phyloP scores from a whole-genome alignment of 768 basidiomycete species.

The Hericium alpestre region DNA sequence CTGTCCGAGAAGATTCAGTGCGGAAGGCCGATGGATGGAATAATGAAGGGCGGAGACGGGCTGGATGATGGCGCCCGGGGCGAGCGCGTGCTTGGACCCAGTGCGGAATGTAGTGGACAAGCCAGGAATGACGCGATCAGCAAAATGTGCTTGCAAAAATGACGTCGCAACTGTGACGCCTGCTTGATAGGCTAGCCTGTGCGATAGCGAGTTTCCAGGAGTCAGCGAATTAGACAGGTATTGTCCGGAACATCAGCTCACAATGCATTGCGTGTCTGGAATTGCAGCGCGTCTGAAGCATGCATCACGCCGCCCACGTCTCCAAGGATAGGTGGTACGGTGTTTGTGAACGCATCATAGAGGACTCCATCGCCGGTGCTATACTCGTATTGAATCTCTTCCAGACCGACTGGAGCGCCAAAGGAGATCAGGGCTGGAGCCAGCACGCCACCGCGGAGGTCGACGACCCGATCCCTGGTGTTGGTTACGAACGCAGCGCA shows the following conservation, averaged over 20 bases:
- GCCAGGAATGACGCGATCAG: constrained; percentile 2
- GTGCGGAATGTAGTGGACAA: constrained; percentile 23
- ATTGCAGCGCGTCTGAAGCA: constrained; percentile 57
- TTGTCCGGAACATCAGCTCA: constrained; percentile 5
- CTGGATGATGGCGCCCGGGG: constrained; percentile 31
- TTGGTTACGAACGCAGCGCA: constrained; percentile 6
- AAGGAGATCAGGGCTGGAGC: constrained; percentile 54
- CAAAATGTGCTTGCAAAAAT: constrained; percentile 21
- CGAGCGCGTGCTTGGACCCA: constrained; percentile 29
- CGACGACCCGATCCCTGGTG: constrained; percentile 21
- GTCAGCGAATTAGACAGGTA: background rate
- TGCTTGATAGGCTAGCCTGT: constrained; percentile 34
- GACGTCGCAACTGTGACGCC: constrained; percentile 33
- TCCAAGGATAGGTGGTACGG: constrained; percentile 31
- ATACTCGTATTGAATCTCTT: constrained; percentile 49
- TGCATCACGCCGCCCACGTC: constrained; percentile 37
- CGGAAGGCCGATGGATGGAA: constrained; percentile 37
- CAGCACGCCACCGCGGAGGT: constrained; percentile 57
- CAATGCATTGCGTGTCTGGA: constrained; percentile 25
- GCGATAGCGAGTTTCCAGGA: background rate
- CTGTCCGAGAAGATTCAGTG: constrained; percentile 8
- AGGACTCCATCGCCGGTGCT: constrained; percentile 55
- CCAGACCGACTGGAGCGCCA: constrained; percentile 51
- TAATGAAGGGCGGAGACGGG: constrained; percentile 33
- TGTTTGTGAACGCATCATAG: constrained; percentile 32